Evolutionary conservation across 2,329 filamentous ascomycete species (phyloP).

Genomic region (Claviceps digitariae): DNA sequence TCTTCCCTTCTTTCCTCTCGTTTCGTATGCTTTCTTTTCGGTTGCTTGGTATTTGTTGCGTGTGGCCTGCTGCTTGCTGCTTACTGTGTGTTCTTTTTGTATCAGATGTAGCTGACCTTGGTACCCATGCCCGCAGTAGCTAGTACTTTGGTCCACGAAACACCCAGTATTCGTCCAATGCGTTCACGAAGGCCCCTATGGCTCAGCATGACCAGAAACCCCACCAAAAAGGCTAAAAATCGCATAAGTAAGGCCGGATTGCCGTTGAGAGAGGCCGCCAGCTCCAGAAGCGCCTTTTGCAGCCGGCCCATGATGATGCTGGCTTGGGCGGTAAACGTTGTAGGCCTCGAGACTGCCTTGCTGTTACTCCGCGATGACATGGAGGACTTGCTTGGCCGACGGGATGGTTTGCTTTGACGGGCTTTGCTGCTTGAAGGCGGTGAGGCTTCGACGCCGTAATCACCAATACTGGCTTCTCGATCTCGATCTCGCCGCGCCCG

Average conservation of each 20-base stretch:
- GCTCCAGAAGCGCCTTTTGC: conserved; percentile 34
- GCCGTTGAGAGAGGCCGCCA: conserved; percentile 36
- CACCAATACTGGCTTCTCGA: conserved; percentile 46
- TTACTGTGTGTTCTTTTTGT: background rate
- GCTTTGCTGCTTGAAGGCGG: conserved; percentile 21
- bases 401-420: conserved; percentile 15
- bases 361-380: conserved; percentile 13
- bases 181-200: conserved; percentile 62
- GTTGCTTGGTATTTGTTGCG: no score
- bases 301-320: conserved; percentile 40
- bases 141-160: conserved; percentile 68
- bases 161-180: conserved; percentile 52
- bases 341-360: conserved; percentile 15
- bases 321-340: conserved; percentile 33
- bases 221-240: conserved; percentile 65
- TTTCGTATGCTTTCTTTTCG: no score
- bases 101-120: conserved; percentile 87
- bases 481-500: conserved; percentile 29
- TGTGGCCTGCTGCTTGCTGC: no score
- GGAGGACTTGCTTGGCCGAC: conserved; percentile 13
- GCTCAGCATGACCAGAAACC: conserved; percentile 63
- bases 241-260: conserved; percentile 44
- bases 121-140: conserved; percentile 89
- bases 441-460: conserved; percentile 53
- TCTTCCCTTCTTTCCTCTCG: no score